Evolutionary conservation across 257 asterid species (phyloP).

Genomic region (Haberlea rhodopensis): DNA sequence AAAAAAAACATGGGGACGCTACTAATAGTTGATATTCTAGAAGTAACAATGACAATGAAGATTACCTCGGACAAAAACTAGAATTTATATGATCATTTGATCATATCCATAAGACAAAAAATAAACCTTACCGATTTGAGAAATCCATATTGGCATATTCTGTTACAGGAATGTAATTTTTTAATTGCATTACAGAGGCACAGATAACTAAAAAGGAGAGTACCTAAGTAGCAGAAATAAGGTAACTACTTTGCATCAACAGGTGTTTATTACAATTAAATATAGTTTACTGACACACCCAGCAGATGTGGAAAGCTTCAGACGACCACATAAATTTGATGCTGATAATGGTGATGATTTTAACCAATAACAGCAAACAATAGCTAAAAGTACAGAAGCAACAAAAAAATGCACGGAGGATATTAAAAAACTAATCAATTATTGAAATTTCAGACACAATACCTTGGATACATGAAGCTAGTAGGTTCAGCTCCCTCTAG

Average conservation of each 20-base stretch:
- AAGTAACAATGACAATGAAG: not conserved
- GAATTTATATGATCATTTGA: not conserved
- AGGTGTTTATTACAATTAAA: not conserved
- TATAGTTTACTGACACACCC: not conserved
- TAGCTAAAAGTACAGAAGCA: not conserved
- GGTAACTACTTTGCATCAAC: not conserved
- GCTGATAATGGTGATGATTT: not conserved
- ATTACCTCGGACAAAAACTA: not conserved
- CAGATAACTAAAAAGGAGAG: not conserved
- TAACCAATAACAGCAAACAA: not conserved
- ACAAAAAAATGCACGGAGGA: too few relatives aligned
- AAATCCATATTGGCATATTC: not conserved
- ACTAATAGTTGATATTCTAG: not conserved
- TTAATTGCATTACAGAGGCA: too few relatives aligned
- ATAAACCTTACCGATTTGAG: not conserved
- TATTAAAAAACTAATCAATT: not conserved
- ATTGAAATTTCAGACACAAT: constrained; percentile 10
- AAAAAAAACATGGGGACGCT: not conserved
- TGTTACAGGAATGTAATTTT: not conserved
- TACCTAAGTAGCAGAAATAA: not conserved
- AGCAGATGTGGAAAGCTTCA: not conserved
- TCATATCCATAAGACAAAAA: not conserved
- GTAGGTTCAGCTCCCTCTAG: constrained; percentile 92
- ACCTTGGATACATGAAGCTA: constrained; percentile 98
- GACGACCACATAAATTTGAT: not conserved